phyloP scores from a whole-genome alignment of 495 filamentous ascomycete genomes.

The Ramalina intermedia region DNA sequence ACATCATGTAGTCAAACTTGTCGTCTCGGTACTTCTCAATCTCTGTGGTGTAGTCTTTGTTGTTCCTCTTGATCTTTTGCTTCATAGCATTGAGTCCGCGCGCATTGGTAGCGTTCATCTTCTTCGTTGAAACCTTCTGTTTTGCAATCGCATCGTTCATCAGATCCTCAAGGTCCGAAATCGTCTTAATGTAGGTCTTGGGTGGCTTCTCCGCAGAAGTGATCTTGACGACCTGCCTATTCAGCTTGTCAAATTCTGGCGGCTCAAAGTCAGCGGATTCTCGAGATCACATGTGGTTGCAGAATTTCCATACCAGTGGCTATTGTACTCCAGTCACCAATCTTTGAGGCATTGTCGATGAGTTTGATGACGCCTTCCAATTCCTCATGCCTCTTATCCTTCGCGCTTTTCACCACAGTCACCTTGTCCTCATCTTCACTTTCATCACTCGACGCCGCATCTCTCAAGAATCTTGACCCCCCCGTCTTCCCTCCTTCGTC shows the following conservation, averaged over 20 bases:
- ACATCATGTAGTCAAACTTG: slow-evolving; percentile 76
- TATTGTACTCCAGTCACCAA: slow-evolving; percentile 91
- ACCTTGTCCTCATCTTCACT: slow-evolving; percentile 69
- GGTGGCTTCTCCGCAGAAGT: slow-evolving; percentile 62
- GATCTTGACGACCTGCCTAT: slow-evolving; percentile 72
- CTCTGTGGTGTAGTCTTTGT: slow-evolving; percentile 79
- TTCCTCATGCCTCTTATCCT: slow-evolving; percentile 92
- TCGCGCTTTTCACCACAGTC: slow-evolving; percentile 85
- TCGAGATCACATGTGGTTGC: background rate
- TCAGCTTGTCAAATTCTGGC: slow-evolving; percentile 92
- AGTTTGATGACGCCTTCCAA: slow-evolving; percentile 74
- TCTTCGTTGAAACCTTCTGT: slow-evolving; percentile 91
- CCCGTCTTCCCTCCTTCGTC: slow-evolving; percentile 56
- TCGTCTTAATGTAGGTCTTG: slow-evolving; percentile 80
- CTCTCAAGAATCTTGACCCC: slow-evolving; percentile 66
- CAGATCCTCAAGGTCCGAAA: slow-evolving; percentile 88
- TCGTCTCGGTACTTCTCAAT: slow-evolving; percentile 77
- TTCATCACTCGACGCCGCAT: slow-evolving; percentile 57
- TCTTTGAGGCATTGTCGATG: slow-evolving; percentile 94
- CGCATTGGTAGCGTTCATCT: slow-evolving; percentile 94
- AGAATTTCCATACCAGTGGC: slow-evolving; percentile 51
- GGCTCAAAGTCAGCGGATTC: background rate
- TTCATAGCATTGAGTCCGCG: slow-evolving; percentile 92
- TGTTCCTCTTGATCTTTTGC: slow-evolving; percentile 95
- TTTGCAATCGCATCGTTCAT: slow-evolving; percentile 88